Evolutionary conservation across 164 flowering plant species (phyloP), one percentile per base, ranked within the genome.

Genomic region (Dillenia turbinata): DNA sequence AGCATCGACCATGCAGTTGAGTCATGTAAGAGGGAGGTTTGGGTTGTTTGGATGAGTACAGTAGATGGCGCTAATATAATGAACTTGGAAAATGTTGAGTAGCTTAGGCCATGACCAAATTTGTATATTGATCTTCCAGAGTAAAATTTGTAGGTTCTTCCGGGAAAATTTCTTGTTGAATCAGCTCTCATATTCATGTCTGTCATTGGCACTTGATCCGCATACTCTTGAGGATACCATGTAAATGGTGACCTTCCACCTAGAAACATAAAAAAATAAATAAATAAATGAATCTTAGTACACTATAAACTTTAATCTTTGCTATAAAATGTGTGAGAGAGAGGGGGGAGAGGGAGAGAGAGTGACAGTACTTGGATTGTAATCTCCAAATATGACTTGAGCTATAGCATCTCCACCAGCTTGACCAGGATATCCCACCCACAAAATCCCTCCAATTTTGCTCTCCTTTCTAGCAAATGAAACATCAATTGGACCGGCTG

Each of bases 401-500:
- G 87, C 83, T 9, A 82, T 78, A 59, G 94, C 94, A n/a, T 70
- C 72, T 26, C 91, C 94, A 49, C 94, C 90, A 24, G 72, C 77
- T 69, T 88, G 81, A 49, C 94, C 94, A 8, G 94, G 91, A 62
- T 84, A 85, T 5, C 91, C 90, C 1, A 76, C 87, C 94, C 94
- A 88, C 49, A 88, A 45, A 19, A 88, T 76, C 3, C 75, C 83
- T 8, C 73, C 75, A 64, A 88, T 74, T n/a, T 74, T 76, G 15
- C 62, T 69, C 54, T 64, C 22, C 22, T 74, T 75, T 64, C 60
- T 67, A 0, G 76, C 76, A 50, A 84, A 84, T 2, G 85, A 76
- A 10, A 89, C 58, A 59, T 89, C 96, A n/a, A 87, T 67, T 0
- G 85, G 83, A n/a, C 96, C 85, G 7, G 77, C 91, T 0, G 89